Conservation (phyloP, 1,284 basidiomycete species). For the Cryptococcus sp. region DNA sequence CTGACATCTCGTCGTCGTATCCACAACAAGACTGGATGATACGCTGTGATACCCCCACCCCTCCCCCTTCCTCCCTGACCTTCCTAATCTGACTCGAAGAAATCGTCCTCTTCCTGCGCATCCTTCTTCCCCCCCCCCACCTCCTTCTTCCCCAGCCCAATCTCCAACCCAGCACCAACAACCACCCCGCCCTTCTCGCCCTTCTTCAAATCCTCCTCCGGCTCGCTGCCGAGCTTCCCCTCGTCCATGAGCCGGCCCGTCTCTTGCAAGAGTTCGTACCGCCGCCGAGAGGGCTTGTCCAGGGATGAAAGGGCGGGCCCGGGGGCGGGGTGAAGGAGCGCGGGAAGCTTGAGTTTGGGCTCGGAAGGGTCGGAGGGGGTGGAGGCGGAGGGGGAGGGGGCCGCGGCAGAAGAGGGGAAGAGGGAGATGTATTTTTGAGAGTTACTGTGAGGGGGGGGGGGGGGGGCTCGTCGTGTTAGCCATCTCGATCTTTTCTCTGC, state of each 20-base stretch:
- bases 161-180: neutral
- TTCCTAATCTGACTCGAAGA: slow-evolving; percentile 51
- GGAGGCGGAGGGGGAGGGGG: slow-evolving; percentile 5
- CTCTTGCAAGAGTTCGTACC: slow-evolving; percentile 63
- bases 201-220: slow-evolving; percentile 53
- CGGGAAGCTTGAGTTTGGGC: slow-evolving; percentile 31
- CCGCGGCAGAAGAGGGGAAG: slow-evolving; percentile 62
- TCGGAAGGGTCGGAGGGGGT: slow-evolving; percentile 20
- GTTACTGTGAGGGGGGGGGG: too few relatives aligned
- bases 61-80: neutral
- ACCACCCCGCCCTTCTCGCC: slow-evolving; percentile 2
- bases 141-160: slow-evolving; percentile 25
- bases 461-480: neutral
- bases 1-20: too few relatives aligned
- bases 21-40: too few relatives aligned
- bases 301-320: slow-evolving; percentile 22
- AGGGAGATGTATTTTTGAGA: slow-evolving; percentile 78
- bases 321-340: slow-evolving; percentile 53
- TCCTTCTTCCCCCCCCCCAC: slow-evolving; percentile 9
- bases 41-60: too few relatives aligned
- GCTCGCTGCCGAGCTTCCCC: slow-evolving; percentile 60
- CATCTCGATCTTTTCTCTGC: too few relatives aligned
- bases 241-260: slow-evolving; percentile 63
- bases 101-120: slow-evolving; percentile 52
- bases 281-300: slow-evolving; percentile 53